phyloP scores from a whole-genome alignment of 768 basidiomycete species.

The Tylopilus felleus region DNA sequence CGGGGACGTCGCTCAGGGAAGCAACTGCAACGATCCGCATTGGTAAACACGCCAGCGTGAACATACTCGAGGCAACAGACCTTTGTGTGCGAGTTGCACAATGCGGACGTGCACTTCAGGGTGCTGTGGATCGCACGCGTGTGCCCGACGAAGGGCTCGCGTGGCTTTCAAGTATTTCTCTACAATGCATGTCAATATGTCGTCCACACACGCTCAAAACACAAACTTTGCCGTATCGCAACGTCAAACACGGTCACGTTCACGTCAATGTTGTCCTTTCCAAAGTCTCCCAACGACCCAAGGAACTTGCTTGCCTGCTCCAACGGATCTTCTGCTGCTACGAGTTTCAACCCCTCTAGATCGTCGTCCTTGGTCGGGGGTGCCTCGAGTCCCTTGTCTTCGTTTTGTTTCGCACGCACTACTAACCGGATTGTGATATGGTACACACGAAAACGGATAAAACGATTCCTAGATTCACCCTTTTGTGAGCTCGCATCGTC shows the following conservation, averaged over 20 bases:
- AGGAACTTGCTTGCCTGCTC: constrained; percentile 75
- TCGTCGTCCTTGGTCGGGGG: constrained; percentile 69
- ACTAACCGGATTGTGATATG: constrained; percentile 15
- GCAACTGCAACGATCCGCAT: constrained; percentile 38
- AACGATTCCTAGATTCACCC: constrained; percentile 39
- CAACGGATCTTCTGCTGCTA: constrained; percentile 60
- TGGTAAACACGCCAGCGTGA: neutral
- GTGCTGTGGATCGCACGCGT: constrained; percentile 48
- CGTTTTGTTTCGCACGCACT: constrained; percentile 37
- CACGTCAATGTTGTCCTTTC: constrained; percentile 53
- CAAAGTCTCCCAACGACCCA: constrained; percentile 54
- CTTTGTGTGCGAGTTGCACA: constrained; percentile 55
- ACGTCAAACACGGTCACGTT: constrained; percentile 83
- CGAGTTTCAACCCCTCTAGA: constrained; percentile 72
- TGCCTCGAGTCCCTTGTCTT: constrained; percentile 70
- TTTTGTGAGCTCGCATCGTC: constrained; percentile 56
- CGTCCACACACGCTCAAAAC: neutral
- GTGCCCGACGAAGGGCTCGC: constrained; percentile 59
- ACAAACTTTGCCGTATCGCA: constrained; percentile 72
- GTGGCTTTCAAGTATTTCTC: constrained; percentile 81
- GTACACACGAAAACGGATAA: constrained; percentile 7
- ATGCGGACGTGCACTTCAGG: constrained; percentile 72
- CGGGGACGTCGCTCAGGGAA: constrained; percentile 41
- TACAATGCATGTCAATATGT: constrained; percentile 27
- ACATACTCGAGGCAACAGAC: constrained; percentile 35